A percentile compares a stretch with the other conserved stretches of the same genome.
phyloP scores from a whole-genome alignment of 495 filamentous ascomycete genomes.

The Penicillium roqueforti region DNA sequence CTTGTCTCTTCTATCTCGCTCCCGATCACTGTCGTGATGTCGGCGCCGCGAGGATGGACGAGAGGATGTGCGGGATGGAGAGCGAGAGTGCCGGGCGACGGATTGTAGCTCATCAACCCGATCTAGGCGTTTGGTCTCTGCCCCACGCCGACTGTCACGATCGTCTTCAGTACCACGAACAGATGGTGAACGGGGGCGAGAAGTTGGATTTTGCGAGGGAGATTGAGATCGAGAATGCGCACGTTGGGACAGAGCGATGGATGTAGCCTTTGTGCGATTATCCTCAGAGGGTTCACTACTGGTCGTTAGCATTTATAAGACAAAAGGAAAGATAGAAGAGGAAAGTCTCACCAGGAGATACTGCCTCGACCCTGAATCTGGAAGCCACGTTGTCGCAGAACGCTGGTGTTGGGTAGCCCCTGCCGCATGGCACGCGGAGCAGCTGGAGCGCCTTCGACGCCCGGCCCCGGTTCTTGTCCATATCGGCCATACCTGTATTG shows the following conservation, averaged over 20 bases:
- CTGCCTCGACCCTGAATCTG: constrained; percentile 25
- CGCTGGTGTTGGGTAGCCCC: constrained; percentile 73
- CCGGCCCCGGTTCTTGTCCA: constrained; percentile 48
- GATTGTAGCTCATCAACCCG: not conserved
- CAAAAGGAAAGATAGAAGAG: not conserved
- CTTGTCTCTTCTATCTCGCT: constrained; percentile 31
- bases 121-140: constrained; percentile 24
- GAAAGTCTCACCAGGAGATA: constrained; percentile 37
- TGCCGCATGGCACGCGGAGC: constrained; percentile 92
- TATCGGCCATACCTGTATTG: constrained; percentile 34
- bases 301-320: not conserved
- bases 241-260: constrained; percentile 33
- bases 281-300: not conserved
- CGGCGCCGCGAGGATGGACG: constrained; percentile 50
- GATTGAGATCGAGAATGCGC: constrained; percentile 40
- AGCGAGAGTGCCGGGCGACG: constrained; percentile 40
- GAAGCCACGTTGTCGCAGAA: constrained; percentile 41
- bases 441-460: constrained; percentile 78
- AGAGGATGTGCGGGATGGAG: constrained; percentile 49
- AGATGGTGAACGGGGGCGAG: constrained; percentile 57
- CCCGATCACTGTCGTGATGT: constrained; percentile 41
- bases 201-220: constrained; percentile 49
- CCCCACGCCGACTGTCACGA: constrained; percentile 42
- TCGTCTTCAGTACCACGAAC: constrained; percentile 46
- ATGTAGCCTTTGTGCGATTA: constrained; percentile 5